Percentiles rank a stretch among this genome's conserved stretches.
Evolutionary conservation across 2,329 filamentous ascomycete species (phyloP).

Genomic region (Dactylella cylindrospora): DNA sequence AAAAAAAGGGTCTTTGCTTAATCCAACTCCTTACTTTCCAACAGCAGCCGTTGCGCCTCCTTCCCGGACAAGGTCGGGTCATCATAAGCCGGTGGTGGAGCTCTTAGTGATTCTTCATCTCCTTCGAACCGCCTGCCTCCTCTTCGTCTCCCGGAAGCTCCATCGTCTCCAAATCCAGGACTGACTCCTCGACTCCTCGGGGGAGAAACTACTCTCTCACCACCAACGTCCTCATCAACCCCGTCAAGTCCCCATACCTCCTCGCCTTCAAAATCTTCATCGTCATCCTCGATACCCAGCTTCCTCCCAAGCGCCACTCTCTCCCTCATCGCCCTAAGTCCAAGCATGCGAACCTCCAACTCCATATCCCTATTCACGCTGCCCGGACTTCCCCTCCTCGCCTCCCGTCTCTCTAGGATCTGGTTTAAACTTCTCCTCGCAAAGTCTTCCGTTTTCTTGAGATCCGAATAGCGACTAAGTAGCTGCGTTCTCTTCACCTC

Average conservation of each 20-base stretch:
- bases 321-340: conserved; percentile 30
- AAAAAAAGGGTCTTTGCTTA: too few relatives aligned
- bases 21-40: conserved; percentile 39
- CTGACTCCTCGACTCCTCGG: too few relatives aligned
- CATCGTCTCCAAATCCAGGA: conserved; percentile 2
- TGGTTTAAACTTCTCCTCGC: conserved; percentile 35
- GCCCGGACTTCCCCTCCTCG: conserved; percentile 13
- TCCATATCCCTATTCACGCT: conserved; percentile 42
- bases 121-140: neutral
- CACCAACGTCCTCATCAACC: conserved; percentile 34
- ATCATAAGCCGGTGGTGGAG: conserved; percentile 40
- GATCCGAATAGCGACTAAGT: conserved; percentile 29
- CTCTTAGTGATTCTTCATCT: conserved; percentile 4
- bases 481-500: conserved; percentile 42
- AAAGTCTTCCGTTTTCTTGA: conserved; percentile 36
- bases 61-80: conserved; percentile 1
- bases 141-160: conserved; percentile 1
- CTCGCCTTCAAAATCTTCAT: conserved; percentile 14
- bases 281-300: conserved; percentile 29
- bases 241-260: conserved; percentile 37
- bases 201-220: conserved; percentile 34
- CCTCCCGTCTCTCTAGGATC: conserved; percentile 32
- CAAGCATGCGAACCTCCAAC: conserved; percentile 34
- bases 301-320: conserved; percentile 23
- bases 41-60: conserved; percentile 5